Evolutionary conservation across 495 filamentous ascomycete genomes (phyloP).

Genomic region (Copromyces sp.): DNA sequence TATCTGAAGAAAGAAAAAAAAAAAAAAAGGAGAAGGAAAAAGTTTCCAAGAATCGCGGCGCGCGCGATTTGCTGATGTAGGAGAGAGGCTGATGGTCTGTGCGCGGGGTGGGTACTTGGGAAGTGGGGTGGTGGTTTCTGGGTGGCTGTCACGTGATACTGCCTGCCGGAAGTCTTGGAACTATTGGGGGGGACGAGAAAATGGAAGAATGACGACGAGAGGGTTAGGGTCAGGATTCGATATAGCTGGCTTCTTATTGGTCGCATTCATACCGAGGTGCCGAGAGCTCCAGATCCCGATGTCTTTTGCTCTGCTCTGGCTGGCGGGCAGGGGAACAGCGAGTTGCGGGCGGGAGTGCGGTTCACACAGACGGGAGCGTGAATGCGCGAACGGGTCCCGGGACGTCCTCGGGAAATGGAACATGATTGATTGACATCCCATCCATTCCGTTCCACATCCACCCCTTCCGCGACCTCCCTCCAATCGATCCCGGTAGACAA

Average conservation of each 20-base stretch:
- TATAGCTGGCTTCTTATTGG: slow-evolving; percentile 21
- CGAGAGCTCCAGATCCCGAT: slow-evolving; percentile 7
- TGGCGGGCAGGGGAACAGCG: not conserved
- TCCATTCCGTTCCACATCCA: not conserved
- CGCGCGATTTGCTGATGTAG: not conserved
- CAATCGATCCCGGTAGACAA: not conserved
- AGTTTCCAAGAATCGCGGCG: slow-evolving; percentile 3
- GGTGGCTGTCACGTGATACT: not conserved
- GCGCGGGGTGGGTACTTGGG: not conserved
- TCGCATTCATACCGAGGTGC: slow-evolving; percentile 20
- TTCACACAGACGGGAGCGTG: not conserved
- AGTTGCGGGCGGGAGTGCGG: not conserved
- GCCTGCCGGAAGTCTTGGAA: not conserved
- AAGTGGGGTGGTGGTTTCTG: not conserved
- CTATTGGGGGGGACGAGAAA: not conserved
- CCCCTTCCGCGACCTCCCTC: not conserved
- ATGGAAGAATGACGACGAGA: slow-evolving; percentile 1
- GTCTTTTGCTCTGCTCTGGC: not conserved
- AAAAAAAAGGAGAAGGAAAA: slow-evolving; percentile 13
- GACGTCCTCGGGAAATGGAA: not conserved
- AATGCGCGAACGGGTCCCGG: not conserved
- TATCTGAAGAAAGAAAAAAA: slow-evolving; percentile 37
- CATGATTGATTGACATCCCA: not conserved
- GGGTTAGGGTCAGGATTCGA: slow-evolving; percentile 13
- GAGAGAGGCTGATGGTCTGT: not conserved